Conservation (phyloP, 1,284 basidiomycete genomes). For the Anthracocystis walkeri region DNA sequence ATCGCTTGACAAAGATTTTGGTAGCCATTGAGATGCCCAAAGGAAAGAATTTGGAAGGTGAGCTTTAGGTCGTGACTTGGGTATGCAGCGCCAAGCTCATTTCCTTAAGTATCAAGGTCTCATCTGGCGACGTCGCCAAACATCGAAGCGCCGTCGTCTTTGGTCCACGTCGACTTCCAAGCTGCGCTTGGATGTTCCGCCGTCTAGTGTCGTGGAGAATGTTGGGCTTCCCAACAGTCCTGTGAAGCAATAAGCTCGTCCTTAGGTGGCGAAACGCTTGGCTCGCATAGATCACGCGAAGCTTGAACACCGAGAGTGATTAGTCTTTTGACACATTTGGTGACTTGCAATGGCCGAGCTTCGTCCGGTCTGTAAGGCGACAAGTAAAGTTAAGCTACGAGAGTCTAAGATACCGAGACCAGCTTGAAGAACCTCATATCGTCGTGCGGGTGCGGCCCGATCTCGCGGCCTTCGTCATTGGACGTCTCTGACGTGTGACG, state of each 20-base stretch:
- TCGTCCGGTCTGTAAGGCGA: constrained; percentile 3
- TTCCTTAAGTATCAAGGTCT: neutral
- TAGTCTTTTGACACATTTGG: no score
- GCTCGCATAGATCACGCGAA: no score
- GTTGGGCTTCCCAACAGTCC: no score
- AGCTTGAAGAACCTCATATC: neutral
- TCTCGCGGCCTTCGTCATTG: neutral
- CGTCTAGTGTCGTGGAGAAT: no score
- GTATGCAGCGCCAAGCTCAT: neutral
- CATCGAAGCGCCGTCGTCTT: neutral
- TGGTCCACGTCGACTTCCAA: neutral
- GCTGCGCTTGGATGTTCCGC: neutral
- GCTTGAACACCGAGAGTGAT: no score
- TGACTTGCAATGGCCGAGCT: neutral
- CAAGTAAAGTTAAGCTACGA: neutral
- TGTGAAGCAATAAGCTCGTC: no score
- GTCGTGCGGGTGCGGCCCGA: neutral
- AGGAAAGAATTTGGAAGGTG: neutral
- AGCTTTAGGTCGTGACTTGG: neutral
- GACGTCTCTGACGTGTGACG: constrained; percentile 6
- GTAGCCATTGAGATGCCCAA: neutral
- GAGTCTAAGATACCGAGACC: neutral
- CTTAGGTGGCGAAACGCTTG: no score
- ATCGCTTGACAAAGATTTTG: neutral
- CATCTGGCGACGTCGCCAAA: neutral